These are phyloP conservation scores for Voacanga thouarsii DNA, from an alignment of 257 asterid species.

Conservation along the genomic window DNA sequence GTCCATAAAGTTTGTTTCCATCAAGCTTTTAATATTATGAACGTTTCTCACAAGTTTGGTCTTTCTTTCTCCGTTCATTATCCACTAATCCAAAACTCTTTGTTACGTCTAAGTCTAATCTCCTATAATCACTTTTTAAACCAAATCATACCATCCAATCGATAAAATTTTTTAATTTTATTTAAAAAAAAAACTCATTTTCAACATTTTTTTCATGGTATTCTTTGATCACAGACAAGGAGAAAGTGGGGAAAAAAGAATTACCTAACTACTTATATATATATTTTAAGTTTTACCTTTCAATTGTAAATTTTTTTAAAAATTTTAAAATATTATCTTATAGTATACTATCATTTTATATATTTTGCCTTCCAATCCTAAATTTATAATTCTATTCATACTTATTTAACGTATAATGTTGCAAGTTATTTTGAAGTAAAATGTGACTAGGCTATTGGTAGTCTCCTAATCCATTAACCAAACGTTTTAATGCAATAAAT, in stretches of 20 bases:
- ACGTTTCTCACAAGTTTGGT: not conserved
- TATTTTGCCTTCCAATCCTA: no score
- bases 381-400: no score
- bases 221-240: not conserved
- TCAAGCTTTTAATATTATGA: not conserved
- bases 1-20: not conserved
- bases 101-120: not conserved
- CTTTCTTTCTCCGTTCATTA: not conserved
- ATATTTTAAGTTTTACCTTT: no score
- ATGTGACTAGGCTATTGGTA: not conserved
- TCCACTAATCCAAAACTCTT: not conserved
- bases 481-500: no score
- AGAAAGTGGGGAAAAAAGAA: not conserved
- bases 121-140: no score
- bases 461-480: not conserved
- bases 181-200: not conserved
- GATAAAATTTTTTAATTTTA: no score
- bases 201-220: not conserved
- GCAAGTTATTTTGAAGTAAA: not conserved
- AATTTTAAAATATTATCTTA: no score
- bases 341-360: no score
- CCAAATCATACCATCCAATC: no score
- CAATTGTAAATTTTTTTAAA: no score
- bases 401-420: no score
- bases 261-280: not conserved